Percentiles rank a stretch among this genome's conserved stretches.
phyloP scores from a whole-genome alignment of 2,329 filamentous ascomycete genomes.

The Sclerotiophoma versabilis region DNA sequence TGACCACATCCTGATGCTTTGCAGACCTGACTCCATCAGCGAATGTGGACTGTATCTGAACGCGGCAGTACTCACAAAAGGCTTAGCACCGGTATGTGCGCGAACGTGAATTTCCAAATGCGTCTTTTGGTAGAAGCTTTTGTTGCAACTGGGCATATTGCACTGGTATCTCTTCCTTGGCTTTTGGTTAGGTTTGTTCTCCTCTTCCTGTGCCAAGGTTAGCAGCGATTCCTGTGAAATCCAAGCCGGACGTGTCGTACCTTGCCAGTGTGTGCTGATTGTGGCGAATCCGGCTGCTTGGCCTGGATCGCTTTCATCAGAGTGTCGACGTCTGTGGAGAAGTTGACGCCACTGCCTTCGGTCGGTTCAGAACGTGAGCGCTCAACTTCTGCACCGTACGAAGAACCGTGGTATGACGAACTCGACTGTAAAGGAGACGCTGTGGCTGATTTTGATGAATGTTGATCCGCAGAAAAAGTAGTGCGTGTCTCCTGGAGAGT shows the following conservation, averaged over 20 bases:
- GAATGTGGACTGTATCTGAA: not conserved
- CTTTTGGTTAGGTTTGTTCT: slow-evolving; percentile 44
- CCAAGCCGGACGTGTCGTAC: slow-evolving; percentile 28
- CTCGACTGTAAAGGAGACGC: slow-evolving; percentile 53
- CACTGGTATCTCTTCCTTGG: slow-evolving; percentile 76
- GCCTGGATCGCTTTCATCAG: slow-evolving; percentile 89
- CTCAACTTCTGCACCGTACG: slow-evolving; percentile 51
- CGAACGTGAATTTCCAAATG: slow-evolving; percentile 90
- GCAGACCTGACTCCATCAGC: slow-evolving; percentile 61
- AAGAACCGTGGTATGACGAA: slow-evolving; percentile 47
- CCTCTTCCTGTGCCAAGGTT: slow-evolving; percentile 25
- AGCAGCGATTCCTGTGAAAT: not conserved
- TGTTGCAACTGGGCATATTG: slow-evolving; percentile 74
- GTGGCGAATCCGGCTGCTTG: slow-evolving; percentile 58
- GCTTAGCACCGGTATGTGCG: slow-evolving; percentile 87
- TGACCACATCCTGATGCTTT: slow-evolving; percentile 76
- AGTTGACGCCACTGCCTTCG: slow-evolving; percentile 61
- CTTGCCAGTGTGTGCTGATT: slow-evolving; percentile 37
- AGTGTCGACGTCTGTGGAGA: slow-evolving; percentile 83
- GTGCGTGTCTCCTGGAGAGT: slow-evolving; percentile 39
- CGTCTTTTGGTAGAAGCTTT: slow-evolving; percentile 89
- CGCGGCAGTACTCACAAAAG: slow-evolving; percentile 70
- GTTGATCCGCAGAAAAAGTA: slow-evolving; percentile 31
- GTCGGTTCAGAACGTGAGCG: slow-evolving; percentile 54
- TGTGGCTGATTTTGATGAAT: slow-evolving; percentile 54